Base-by-base conservation (phyloP, 257 asterid genomes). In the Plantago elongata region DNA sequence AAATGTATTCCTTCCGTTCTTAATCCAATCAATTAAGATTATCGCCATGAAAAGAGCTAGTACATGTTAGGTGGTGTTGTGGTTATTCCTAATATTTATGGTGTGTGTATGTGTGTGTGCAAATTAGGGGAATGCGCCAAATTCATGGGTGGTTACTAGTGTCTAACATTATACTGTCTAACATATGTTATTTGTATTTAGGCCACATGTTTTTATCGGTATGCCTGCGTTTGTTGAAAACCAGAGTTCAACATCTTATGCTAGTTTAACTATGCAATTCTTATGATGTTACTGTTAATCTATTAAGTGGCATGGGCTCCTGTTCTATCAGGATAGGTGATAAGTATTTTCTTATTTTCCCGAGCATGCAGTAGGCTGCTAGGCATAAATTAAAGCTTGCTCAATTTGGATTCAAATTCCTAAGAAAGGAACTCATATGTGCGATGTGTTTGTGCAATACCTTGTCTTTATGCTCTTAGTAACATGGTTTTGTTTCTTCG, bases 351-450 rank as follows among this genome's bases (percentile, higher is more conserved):
- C 40, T 37, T 60, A 22, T 62, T 57, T 18, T 4, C 22, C 9
- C 1, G 51, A 29, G 7, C 51, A 17, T 54, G 40, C 7, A 14
- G 40, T 11, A 48, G 47, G 15, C 59, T 13, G 14, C 57, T 68
- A 38, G 13, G 29, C 5, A 46, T 11, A 17, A 18, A 64, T 45
- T 22, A 38, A 49, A 50, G 63, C 63, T 56, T 22, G 27, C 9
- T 18, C 42, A 57, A 45, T 51, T 60, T 43, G 38, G 30, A 51
- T 60, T 34, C 51, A 9, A 60, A 40, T 71, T 45, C 27, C 60
- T 65, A 38, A 50, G 14, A 34, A 47, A n/a, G 13, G 27, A 38
- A 10, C 18, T 46, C 48, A 30, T 51, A 18, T 30, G 27, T 22
- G 16, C 34, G 47, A 43, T 9, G 50, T 43, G 9, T 42, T 50